Base-by-base conservation (phyloP, 768 basidiomycete genomes). In the Hericium erinaceus region DNA sequence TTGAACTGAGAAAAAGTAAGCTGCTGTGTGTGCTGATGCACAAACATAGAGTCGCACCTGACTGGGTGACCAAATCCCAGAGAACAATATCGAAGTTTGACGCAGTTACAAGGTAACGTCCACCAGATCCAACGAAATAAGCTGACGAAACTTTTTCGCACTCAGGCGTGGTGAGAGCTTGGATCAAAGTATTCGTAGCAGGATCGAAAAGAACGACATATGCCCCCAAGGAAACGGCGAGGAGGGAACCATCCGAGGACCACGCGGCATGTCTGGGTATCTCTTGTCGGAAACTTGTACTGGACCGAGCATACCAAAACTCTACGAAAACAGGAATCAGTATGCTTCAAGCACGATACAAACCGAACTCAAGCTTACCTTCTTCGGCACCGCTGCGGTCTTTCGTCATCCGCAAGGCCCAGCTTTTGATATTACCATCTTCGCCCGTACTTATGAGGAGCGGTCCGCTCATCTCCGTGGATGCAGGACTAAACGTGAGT, bases 211-310 rank as follows among this genome's bases (percentile, higher is more conserved):
- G 69, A 5, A 83, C 81, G 54, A 95, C 76, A 58, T 81, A 80
- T 15, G 78, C 67, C 0, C 83, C 83, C 54, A 88, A 78, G 12
- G 85, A 76, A 20, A 95, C 78, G 12, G 87, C 88, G 49, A 98
- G 73, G 37, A 99, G 75, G 5, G 94, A 94, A 9, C 83, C 87
- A 68, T 99, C 97, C 4, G 77, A 78, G 6, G 95, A 91, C 84
- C 93, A 97, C 1, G 83, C 78, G 0, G 80, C 74, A 61, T 83
- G 77, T 55, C 75, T 76, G 37, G 93, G 89, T 53, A 75, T 72
- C 65, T 84, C 80, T n/a, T 77, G 74, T 48, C 85, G 88, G 66
- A 88, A 89, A 44, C 69, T 73, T 63, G 90, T 78, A 2, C 83
- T 80, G 2, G 92, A 87, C 52, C 87, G 84, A 48, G 81, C 76